Evolutionary conservation across 345 rosid species (phyloP).

Genomic region (Citrus sp.): DNA sequence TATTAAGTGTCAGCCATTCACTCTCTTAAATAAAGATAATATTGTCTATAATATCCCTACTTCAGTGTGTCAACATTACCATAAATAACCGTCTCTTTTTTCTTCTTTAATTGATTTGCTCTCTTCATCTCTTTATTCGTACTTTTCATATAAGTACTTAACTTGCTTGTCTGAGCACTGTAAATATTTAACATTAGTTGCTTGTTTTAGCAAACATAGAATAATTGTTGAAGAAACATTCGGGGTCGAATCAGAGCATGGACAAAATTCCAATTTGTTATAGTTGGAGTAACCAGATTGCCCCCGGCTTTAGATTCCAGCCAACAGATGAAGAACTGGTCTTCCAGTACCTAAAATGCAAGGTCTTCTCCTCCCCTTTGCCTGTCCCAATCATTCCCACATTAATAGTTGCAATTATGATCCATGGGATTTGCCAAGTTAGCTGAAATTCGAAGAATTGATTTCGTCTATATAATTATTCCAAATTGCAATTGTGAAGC

Average conservation of each 20-base stretch:
- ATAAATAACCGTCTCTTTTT: neutral
- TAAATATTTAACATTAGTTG: constrained; percentile 10
- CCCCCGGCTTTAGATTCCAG: constrained; percentile 72
- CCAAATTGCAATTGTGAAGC: neutral
- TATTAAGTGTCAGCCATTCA: too few relatives aligned
- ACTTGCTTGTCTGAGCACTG: constrained; percentile 12
- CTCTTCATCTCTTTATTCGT: constrained; percentile 3
- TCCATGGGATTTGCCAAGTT: constrained; percentile 77
- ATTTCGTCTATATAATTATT: too few relatives aligned
- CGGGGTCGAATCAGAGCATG: neutral
- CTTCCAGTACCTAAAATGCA: constrained; percentile 59
- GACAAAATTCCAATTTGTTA: constrained; percentile 31
- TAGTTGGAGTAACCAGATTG: constrained; percentile 40
- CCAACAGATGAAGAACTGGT: constrained; percentile 81
- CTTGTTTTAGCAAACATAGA: too few relatives aligned
- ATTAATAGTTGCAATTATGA: constrained; percentile 51
- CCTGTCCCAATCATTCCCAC: constrained; percentile 63
- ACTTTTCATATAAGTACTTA: constrained; percentile 13
- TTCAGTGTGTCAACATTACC: neutral
- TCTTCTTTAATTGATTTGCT: constrained; percentile 11
- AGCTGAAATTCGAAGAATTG: neutral
- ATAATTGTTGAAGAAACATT: neutral
- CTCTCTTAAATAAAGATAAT: neutral
- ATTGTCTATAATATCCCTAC: neutral
- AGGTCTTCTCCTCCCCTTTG: constrained; percentile 46